These are phyloP conservation scores for Debaryomyces udenii DNA, from an alignment of 1,139 yeast genomes.

Conservation along the genomic window DNA sequence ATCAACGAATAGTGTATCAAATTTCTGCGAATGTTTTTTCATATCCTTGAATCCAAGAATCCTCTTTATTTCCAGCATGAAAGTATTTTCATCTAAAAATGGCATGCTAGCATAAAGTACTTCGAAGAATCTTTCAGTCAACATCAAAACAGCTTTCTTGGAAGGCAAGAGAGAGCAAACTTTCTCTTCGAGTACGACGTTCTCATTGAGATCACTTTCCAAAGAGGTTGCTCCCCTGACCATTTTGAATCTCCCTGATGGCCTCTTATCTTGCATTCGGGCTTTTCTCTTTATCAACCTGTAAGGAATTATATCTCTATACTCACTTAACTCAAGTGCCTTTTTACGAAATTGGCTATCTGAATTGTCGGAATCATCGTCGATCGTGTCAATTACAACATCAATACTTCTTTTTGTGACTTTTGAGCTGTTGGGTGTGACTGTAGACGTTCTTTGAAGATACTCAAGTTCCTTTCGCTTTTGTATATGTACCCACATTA, in stretches of 20 bases:
- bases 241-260: constrained; percentile 20
- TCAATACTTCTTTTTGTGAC: too few relatives aligned
- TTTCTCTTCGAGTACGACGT: constrained; percentile 23
- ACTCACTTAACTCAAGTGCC: too few relatives aligned
- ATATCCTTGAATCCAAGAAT: constrained; percentile 28
- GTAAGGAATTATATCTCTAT: too few relatives aligned
- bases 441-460: too few relatives aligned
- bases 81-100: constrained; percentile 39
- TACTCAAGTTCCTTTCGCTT: too few relatives aligned
- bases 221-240: constrained; percentile 26
- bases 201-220: constrained; percentile 26
- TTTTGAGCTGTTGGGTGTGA: too few relatives aligned
- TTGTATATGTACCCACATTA: too few relatives aligned
- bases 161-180: constrained; percentile 36
- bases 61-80: constrained; percentile 19
- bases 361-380: too few relatives aligned
- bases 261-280: constrained; percentile 7
- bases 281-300: constrained; percentile 6
- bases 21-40: constrained; percentile 19
- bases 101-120: constrained; percentile 47
- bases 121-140: constrained; percentile 41
- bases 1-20: constrained; percentile 28
- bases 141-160: constrained; percentile 41
- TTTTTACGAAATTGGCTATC: too few relatives aligned
- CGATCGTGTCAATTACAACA: too few relatives aligned